phyloP scores from a whole-genome alignment of 441 rosid genomes.

The Hura crepitans region DNA sequence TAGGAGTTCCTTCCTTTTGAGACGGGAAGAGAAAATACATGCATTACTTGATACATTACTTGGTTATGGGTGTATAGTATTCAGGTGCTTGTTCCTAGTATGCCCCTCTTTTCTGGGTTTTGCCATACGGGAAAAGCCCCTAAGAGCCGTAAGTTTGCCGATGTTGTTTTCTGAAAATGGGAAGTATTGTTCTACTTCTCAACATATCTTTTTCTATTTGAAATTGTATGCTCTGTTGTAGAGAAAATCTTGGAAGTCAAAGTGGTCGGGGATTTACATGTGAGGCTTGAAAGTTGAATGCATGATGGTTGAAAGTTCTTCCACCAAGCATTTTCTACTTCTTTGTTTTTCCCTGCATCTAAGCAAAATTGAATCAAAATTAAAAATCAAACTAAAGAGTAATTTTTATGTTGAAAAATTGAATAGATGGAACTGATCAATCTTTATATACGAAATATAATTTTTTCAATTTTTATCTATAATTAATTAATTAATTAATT shows the following conservation, averaged over 20 bases:
- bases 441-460: too few species aligned
- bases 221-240: neutral
- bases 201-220: neutral
- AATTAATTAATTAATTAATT: too few species aligned
- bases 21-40: slow-evolving; percentile 17
- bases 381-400: too few species aligned
- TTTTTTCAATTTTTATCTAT: too few species aligned
- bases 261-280: slow-evolving; percentile 8
- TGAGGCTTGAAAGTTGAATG: slow-evolving; percentile 10
- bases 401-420: too few species aligned
- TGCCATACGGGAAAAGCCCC: slow-evolving; percentile 17
- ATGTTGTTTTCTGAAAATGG: slow-evolving; percentile 7
- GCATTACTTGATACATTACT: too few species aligned
- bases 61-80: slow-evolving; percentile 32
- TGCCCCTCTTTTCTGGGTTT: slow-evolving; percentile 16
- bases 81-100: slow-evolving; percentile 24
- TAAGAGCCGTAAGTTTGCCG: slow-evolving; percentile 15
- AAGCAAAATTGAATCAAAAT: too few species aligned
- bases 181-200: neutral
- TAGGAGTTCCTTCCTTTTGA: slow-evolving; percentile 23
- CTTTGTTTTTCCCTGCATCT: too few species aligned
- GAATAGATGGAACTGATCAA: too few species aligned
- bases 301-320: slow-evolving; percentile 1
- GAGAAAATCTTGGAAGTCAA: slow-evolving; percentile 5
- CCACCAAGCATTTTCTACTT: too few species aligned